Evolutionary conservation across 1,284 basidiomycete species (phyloP).

Genomic region (Microbotryum saponariae): DNA sequence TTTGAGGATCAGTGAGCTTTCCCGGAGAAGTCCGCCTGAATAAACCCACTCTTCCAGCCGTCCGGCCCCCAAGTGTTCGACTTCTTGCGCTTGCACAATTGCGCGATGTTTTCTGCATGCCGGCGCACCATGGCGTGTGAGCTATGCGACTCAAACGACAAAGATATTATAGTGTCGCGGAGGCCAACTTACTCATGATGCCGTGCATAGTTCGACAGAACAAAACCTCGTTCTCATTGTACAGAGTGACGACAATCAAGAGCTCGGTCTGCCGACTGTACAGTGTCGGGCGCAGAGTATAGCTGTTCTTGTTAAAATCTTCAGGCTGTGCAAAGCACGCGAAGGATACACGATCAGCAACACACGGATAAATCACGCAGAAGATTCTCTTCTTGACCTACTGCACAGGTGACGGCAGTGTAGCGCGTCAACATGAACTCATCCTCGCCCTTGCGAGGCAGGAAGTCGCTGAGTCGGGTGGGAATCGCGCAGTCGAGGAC

Average conservation of each 20-base stretch:
- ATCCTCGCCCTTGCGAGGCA: slow-evolving; percentile 68
- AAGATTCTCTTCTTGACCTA: slow-evolving; percentile 6
- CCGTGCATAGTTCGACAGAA: slow-evolving; percentile 93
- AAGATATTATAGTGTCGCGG: background rate
- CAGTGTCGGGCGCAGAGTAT: slow-evolving; percentile 77
- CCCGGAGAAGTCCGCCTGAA: slow-evolving; percentile 32
- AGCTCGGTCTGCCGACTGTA: slow-evolving; percentile 76
- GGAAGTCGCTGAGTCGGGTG: slow-evolving; percentile 59
- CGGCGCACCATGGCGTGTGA: slow-evolving; percentile 6
- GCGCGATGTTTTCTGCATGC: slow-evolving; percentile 43
- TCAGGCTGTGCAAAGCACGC: slow-evolving; percentile 52
- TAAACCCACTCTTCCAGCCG: slow-evolving; percentile 78
- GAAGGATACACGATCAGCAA: background rate
- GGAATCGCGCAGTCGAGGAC: slow-evolving; percentile 78
- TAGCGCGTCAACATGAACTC: slow-evolving; percentile 68
- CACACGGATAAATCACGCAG: background rate
- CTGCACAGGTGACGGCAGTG: slow-evolving; percentile 80
- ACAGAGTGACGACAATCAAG: slow-evolving; percentile 94
- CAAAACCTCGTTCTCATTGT: slow-evolving; percentile 86
- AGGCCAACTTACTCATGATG: slow-evolving; percentile 58
- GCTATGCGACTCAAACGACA: too few relatives aligned
- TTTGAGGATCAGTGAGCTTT: background rate
- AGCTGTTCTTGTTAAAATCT: slow-evolving; percentile 73
- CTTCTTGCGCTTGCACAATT: slow-evolving; percentile 86
- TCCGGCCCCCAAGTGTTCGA: slow-evolving; percentile 93